phyloP scores from a whole-genome alignment of 352 stramenopile genomes.

The Pythium angustatum region DNA sequence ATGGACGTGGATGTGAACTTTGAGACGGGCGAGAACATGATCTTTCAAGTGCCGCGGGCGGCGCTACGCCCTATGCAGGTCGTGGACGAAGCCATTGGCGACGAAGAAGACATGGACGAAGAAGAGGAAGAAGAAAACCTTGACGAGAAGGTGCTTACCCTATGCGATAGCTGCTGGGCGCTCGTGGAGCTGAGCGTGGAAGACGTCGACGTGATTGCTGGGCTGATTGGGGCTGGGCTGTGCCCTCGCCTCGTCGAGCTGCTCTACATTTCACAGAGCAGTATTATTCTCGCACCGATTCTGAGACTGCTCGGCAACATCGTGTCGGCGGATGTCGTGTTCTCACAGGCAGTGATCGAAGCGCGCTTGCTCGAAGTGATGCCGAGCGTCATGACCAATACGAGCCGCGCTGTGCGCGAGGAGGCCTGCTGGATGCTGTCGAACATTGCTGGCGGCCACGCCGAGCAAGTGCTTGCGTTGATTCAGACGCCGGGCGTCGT shows the following conservation, averaged over 20 bases:
- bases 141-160: constrained; percentile 83
- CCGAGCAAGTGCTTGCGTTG: constrained; percentile 74
- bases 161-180: constrained; percentile 85
- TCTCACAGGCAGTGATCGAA: constrained; percentile 76
- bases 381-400: constrained; percentile 79
- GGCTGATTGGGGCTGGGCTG: constrained; percentile 60
- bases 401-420: constrained; percentile 76
- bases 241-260: constrained; percentile 78
- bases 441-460: constrained; percentile 78
- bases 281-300: constrained; percentile 78
- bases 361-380: constrained; percentile 80
- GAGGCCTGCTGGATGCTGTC: constrained; percentile 89
- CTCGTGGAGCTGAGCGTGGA: constrained; percentile 85
- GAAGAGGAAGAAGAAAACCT: constrained; percentile 74
- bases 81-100: constrained; percentile 76
- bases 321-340: constrained; percentile 75
- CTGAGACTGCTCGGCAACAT: constrained; percentile 82
- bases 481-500: constrained; percentile 73
- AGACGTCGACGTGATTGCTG: constrained; percentile 58
- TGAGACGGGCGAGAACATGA: constrained; percentile 83
- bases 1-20: constrained; percentile 89
- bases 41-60: constrained; percentile 65
- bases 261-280: constrained; percentile 82
- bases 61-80: constrained; percentile 74
- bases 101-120: constrained; percentile 69